A percentile compares a stretch with the other conserved stretches of the same genome.
phyloP scores from a whole-genome alignment of 2,329 filamentous ascomycete genomes.

The Pseudocercospora eumusae region DNA sequence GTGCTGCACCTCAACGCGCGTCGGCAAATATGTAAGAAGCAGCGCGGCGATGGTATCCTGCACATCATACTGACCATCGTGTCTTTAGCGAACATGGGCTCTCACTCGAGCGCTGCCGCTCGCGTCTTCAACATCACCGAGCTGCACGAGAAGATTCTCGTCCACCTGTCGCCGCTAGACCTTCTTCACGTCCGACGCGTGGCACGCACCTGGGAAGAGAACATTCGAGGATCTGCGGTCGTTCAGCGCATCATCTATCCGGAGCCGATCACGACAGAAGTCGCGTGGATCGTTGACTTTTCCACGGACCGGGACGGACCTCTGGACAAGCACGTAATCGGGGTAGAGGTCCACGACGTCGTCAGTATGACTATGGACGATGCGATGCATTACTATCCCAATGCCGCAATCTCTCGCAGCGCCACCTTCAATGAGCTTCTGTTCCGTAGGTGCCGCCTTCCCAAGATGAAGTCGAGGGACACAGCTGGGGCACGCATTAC shows the following conservation, averaged over 20 bases:
- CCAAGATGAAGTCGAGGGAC: too few relatives aligned
- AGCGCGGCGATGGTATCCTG: too few relatives aligned
- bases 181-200: background rate
- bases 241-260: background rate
- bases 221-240: background rate
- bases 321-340: background rate
- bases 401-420: background rate
- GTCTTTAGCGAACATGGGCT: background rate
- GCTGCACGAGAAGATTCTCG: slow-evolving; percentile 10
- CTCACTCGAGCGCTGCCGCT: background rate
- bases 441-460: background rate
- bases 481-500: too few relatives aligned
- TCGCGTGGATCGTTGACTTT: background rate
- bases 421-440: background rate
- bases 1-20: background rate
- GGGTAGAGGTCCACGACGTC: too few relatives aligned
- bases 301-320: too few relatives aligned
- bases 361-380: too few relatives aligned
- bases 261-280: background rate
- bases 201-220: background rate
- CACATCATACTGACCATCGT: too few relatives aligned
- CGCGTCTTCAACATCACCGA: slow-evolving; percentile 6
- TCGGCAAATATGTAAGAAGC: background rate
- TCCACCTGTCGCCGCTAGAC: background rate
- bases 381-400: too few relatives aligned